A percentile compares a stretch with the other conserved stretches of the same genome.
phyloP scores from a whole-genome alignment of 2,329 filamentous ascomycete species.

The Sclerotinia nivalis region DNA sequence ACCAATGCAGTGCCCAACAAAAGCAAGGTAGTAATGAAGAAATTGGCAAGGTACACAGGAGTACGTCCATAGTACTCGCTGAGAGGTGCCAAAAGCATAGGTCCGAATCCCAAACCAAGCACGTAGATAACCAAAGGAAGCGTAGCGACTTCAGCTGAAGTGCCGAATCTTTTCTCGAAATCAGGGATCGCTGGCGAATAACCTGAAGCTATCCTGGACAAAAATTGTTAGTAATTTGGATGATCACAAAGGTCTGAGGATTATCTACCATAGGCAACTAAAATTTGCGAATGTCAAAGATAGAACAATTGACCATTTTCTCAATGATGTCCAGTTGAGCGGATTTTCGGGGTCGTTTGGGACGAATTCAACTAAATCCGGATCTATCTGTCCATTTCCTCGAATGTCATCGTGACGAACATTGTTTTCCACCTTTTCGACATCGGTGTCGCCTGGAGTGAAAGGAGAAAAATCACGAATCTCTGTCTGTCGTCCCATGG shows the following conservation, averaged over 20 bases:
- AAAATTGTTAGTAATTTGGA: constrained; percentile 47
- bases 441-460: not conserved
- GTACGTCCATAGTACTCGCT: constrained; percentile 60
- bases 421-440: constrained; percentile 8
- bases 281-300: constrained; percentile 31
- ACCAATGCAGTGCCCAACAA: constrained; percentile 64
- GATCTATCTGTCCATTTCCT: not conserved
- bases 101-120: constrained; percentile 62
- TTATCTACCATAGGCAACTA: constrained; percentile 46
- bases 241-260: constrained; percentile 49
- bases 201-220: constrained; percentile 36
- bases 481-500: constrained; percentile 9
- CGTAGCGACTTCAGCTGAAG: constrained; percentile 13
- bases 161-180: not conserved
- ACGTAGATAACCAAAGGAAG: constrained; percentile 47
- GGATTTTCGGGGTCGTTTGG: constrained; percentile 37
- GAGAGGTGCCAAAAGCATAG: constrained; percentile 60
- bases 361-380: constrained; percentile 6
- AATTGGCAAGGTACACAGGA: constrained; percentile 46
- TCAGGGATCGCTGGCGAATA: constrained; percentile 13
- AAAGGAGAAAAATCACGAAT: not conserved
- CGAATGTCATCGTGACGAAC: not conserved
- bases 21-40: constrained; percentile 56
- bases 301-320: constrained; percentile 34
- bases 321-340: constrained; percentile 33